Evolutionary conservation across 1,139 yeast genomes (phyloP).

Genomic region (Torulaspora pretoriensis): DNA sequence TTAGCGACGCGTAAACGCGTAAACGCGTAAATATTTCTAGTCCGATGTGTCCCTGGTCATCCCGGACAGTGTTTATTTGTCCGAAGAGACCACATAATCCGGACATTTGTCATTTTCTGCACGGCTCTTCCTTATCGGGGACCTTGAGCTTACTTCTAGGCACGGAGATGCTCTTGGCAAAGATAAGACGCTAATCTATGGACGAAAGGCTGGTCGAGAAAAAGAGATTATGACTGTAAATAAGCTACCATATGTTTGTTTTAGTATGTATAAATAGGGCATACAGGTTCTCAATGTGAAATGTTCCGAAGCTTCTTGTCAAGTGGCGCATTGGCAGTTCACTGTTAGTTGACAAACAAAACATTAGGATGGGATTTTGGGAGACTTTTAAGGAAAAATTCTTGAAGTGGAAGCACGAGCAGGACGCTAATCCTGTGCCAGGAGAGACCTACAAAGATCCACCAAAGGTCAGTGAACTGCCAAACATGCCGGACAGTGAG

Average conservation of each 20-base stretch:
- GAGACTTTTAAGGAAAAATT: slow-evolving; percentile 17
- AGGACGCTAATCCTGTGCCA: slow-evolving; percentile 23
- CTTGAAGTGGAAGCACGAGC: slow-evolving; percentile 20
- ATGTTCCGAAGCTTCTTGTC: too few species aligned
- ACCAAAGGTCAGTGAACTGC: slow-evolving; percentile 24
- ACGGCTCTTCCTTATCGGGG: not conserved
- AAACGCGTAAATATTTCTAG: slow-evolving; percentile 3
- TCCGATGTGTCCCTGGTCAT: not conserved
- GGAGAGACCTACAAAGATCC: slow-evolving; percentile 25
- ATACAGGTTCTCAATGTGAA: too few species aligned
- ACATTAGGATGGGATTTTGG: slow-evolving; percentile 16
- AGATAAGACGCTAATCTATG: not conserved
- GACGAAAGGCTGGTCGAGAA: not conserved
- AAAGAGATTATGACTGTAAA: too few species aligned
- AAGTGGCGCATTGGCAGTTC: not conserved
- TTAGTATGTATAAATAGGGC: too few species aligned
- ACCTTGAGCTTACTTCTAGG: not conserved
- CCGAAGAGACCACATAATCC: not conserved
- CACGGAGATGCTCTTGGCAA: not conserved
- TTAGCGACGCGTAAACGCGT: slow-evolving; percentile 5
- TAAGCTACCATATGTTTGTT: too few species aligned
- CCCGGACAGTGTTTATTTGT: not conserved
- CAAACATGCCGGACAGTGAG: slow-evolving; percentile 26
- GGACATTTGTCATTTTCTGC: not conserved
- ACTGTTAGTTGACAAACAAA: not conserved